Evolutionary conservation across 371 early-diverging fungal species (phyloP), one percentile per base, ranked within the genome.

Genomic region (Dentiscutata heterogama): DNA sequence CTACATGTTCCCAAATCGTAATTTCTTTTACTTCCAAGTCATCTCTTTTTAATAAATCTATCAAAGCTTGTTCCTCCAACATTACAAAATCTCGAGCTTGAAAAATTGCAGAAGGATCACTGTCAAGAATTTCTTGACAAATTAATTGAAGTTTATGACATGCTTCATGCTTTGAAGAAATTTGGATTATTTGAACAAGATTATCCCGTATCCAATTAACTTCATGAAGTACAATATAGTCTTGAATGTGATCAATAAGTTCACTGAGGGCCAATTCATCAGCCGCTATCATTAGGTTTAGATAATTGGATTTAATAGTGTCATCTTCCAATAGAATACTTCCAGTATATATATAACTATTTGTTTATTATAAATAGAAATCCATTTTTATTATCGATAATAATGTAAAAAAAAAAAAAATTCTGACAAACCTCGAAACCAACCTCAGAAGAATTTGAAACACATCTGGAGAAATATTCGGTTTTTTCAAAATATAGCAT

Each of bases 291-390:
- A 78, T 18, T 46, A 78, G 51, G 4, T 63, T n/a, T 27, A 78
- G 42, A 5, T 65, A 71, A 25, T 72, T 51, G 20, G 11, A 11
- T 72, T 46, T 46, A 31, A 18, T 6, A 29, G 25, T n/a, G 13
- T 72, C 50, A 51, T 51, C 27, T 16, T 31, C 14, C 42, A 76
- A 42, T 35, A 18, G 27, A 35, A 76, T 46, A 6, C n/a, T n/a
- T 7, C 76, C 76, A 1, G 76, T 76, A 76, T 76, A 76, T 20
- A 76, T 56, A 58, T 76, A 76, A 6, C 71, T 71, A 35, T 39
- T 2, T 35, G 35, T 35, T 31, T 35, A 35, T 35, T 2, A 35
- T 5, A 35, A 35, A 35, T 35, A 35, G 5, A 1, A n/a, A n/a
- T n/a, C n/a, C 35, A 35, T 35, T 35, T 5, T 35, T 35, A 35